Percentiles rank a stretch among this genome's conserved stretches.
phyloP scores from a whole-genome alignment of 768 basidiomycete species.

The Mycena leptocephala region DNA sequence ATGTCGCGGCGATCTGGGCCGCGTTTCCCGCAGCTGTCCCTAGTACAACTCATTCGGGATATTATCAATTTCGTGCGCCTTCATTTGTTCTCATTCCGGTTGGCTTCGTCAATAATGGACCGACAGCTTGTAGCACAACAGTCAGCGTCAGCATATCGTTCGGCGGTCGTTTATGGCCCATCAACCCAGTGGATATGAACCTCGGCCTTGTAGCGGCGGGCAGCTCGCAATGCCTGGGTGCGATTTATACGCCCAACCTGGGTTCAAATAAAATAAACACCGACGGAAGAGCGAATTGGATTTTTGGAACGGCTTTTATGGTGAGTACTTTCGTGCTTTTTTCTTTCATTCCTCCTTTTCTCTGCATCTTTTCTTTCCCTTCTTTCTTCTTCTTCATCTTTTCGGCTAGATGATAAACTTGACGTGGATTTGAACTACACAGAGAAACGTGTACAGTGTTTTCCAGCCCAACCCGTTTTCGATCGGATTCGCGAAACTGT shows the following conservation, averaged over 20 bases:
- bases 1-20: conserved; percentile 18
- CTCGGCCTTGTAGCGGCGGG: not conserved
- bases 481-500: not conserved
- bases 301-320: not conserved
- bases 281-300: not conserved
- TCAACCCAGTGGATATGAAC: conserved; percentile 18
- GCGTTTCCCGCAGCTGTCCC: conserved; percentile 4
- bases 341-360: not conserved
- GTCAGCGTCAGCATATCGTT: conserved; percentile 18
- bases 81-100: too few species aligned
- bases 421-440: not conserved
- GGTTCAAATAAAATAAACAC: not conserved
- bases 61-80: conserved; percentile 21
- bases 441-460: not conserved
- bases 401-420: too few species aligned
- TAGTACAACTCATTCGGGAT: conserved; percentile 10
- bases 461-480: too few species aligned
- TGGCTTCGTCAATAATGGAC: too few species aligned
- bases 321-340: not conserved
- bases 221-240: too few species aligned
- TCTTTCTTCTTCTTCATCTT: too few species aligned
- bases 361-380: too few species aligned
- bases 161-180: conserved; percentile 9
- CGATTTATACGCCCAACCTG: conserved; percentile 2
- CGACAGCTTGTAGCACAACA: too few species aligned